A percentile compares a stretch with the other conserved stretches of the same genome.
Conservation (phyloP, 73 alveolate genomes). For the Paramecium primaurelia region DNA sequence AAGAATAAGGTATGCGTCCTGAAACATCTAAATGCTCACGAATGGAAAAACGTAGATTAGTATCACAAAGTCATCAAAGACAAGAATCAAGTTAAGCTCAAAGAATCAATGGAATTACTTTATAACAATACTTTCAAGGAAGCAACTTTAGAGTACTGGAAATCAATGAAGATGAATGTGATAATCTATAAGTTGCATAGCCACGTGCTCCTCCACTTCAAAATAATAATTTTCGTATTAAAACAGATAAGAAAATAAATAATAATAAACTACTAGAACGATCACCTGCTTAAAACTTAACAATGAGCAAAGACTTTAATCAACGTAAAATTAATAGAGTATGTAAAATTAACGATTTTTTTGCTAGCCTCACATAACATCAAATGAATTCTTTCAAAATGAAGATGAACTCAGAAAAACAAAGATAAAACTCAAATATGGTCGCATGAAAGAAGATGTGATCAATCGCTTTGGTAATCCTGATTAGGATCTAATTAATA, state of each 20-base stretch:
- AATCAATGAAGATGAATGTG: background rate
- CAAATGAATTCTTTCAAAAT: background rate
- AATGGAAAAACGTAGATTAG: conserved; percentile 15
- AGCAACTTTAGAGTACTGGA: background rate
- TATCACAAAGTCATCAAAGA: conserved; percentile 12
- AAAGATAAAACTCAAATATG: background rate
- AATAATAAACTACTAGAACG: background rate
- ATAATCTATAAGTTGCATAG: background rate
- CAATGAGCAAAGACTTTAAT: background rate
- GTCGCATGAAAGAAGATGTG: background rate
- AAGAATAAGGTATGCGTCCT: background rate
- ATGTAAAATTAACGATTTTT: background rate
- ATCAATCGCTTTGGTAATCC: background rate
- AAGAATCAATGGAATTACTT: background rate
- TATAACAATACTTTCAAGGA: background rate
- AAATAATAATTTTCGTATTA: background rate
- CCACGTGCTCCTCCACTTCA: background rate
- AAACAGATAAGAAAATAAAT: background rate
- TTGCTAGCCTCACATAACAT: background rate
- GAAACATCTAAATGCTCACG: conserved; percentile 37
- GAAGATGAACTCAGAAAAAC: background rate
- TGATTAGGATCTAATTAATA: background rate
- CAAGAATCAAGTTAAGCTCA: background rate
- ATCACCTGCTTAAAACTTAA: background rate
- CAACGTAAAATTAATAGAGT: background rate